Percentiles rank a stretch among this genome's conserved stretches.
Evolutionary conservation across 176 grass and related monocot species (phyloP).

Genomic region (Musa acuminata): DNA sequence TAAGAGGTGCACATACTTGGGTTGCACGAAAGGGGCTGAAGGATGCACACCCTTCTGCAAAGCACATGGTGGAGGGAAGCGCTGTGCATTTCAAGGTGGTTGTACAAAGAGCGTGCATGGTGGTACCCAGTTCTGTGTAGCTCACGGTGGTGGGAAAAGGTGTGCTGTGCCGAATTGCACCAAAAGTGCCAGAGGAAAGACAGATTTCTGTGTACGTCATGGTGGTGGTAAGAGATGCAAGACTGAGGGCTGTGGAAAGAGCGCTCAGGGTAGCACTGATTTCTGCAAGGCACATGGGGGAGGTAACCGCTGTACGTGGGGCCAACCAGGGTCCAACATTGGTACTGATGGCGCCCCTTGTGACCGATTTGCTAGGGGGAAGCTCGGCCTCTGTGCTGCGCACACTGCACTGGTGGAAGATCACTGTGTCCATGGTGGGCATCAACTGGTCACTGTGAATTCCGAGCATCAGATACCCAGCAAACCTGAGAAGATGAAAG

Average conservation of each 20-base stretch:
- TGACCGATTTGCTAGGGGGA: conserved; percentile 37
- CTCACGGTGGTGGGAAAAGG: conserved; percentile 45
- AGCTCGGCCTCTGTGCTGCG: conserved; percentile 37
- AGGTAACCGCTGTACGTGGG: conserved; percentile 40
- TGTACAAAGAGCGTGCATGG: conserved; percentile 53
- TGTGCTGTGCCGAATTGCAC: conserved; percentile 34
- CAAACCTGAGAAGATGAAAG: conserved; percentile 13
- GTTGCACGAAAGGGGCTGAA: conserved; percentile 44
- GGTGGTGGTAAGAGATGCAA: conserved; percentile 50
- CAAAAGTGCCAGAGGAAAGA: conserved; percentile 47
- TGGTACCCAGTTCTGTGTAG: conserved; percentile 44
- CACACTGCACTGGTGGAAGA: conserved; percentile 49
- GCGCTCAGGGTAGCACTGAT: conserved; percentile 47
- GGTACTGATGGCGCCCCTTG: conserved; percentile 22
- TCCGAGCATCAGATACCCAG: neutral
- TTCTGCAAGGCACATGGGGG: conserved; percentile 57
- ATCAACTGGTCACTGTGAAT: conserved; percentile 19
- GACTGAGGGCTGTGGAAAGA: conserved; percentile 32
- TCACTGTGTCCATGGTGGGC: conserved; percentile 27
- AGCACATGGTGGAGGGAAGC: conserved; percentile 44
- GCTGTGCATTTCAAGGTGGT: conserved; percentile 31
- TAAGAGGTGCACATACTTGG: conserved; percentile 36
- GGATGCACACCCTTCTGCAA: conserved; percentile 46
- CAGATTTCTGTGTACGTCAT: conserved; percentile 47
- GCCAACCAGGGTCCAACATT: conserved; percentile 31